Conservation (phyloP, 305 asterid genomes). For the Salvia sclarea region DNA sequence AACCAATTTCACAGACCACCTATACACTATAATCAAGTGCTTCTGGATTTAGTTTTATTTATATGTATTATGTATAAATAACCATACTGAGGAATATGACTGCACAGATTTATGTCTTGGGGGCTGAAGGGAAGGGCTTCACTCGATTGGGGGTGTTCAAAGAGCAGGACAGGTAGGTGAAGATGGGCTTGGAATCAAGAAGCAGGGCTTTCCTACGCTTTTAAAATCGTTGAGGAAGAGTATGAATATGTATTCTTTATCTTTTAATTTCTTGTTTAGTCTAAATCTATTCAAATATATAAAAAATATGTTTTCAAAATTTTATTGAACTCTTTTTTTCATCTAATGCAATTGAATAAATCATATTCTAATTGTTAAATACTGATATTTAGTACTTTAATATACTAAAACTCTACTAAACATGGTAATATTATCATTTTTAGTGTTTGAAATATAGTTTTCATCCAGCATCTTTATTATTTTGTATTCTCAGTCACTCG, state of each 20-base stretch:
- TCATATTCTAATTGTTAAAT: no score
- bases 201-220: not conserved
- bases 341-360: not conserved
- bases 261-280: not conserved
- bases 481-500: no score
- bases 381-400: no score
- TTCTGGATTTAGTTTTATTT: not conserved
- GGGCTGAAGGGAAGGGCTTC: not conserved
- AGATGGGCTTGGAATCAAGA: not conserved
- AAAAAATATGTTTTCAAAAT: not conserved
- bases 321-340: no score
- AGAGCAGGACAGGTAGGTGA: not conserved
- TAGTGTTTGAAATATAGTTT: no score
- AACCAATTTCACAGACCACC: conserved; percentile 19
- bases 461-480: not conserved
- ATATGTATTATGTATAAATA: not conserved
- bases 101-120: not conserved
- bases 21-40: not conserved
- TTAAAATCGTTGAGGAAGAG: not conserved
- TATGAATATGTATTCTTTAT: no score
- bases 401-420: not conserved
- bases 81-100: not conserved
- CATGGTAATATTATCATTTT: no score
- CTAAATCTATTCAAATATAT: not conserved
- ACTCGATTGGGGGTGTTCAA: not conserved